Base-by-base conservation (phyloP, 805 yeast genomes). In the Candida dendrica region DNA sequence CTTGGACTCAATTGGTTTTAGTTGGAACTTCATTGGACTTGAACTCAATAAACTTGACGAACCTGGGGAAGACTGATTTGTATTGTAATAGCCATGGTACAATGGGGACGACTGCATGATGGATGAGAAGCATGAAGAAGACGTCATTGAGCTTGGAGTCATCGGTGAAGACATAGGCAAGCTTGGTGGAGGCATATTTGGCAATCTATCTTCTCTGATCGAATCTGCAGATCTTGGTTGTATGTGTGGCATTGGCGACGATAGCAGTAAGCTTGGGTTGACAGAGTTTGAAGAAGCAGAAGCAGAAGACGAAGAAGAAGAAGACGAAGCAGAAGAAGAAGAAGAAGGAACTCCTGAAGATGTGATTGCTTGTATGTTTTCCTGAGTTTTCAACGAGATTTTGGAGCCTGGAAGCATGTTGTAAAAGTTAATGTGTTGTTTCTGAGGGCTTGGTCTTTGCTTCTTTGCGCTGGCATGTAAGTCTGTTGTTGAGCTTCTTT, bases 41-140 rank as follows among this genome's bases (percentile, higher is more conserved):
- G 59, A 49, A 8, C 40, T 42, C 6, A 55, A 14, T 2, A 43
- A 17, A 11, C 47, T 43, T 2, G 58, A 47, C 10, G 38, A 42
- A 24, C 30, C 30, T 17, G 59, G 56, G 2, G 59, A 48, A 10
- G 53, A 39, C 17, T 48, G 51, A 29, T 50, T 48, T 8, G 49
- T 51, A 34, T 19, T 34, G 22, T 55, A 56, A 40, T 52, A 56
- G 1, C 58, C 58, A 26, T 54, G 58, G 17, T 56, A 54, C n/a
- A 56, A 41, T 2, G 61, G 61, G 3, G 61, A 56, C 6, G 60
- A 56, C 35, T 53, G 56, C 40, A 55, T 51, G 19, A 55, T 54
- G 17, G 60, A 54, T 6, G 61, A 55, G 39, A 56, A 56, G 26
- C 58, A 52, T 10, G 57, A 53, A 1, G 24, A 22, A 22, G 57